Base-by-base conservation (phyloP, 805 yeast species). In the Jamesozyma hellenica region DNA sequence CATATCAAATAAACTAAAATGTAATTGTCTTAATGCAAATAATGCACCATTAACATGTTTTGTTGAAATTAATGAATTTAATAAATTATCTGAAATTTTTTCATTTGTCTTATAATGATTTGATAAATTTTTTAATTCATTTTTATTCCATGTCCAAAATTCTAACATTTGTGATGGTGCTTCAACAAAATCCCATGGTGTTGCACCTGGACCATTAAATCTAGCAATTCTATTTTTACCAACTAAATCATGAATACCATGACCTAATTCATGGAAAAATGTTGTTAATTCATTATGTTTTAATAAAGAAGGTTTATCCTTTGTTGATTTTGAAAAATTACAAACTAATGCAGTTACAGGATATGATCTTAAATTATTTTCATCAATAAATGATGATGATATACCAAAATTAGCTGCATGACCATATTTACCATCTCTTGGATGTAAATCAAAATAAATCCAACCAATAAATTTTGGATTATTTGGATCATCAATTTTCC, bases 91-190 rank as follows among this genome's bases (percentile, higher is more conserved):
- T 19, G 73, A 70, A 26, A 85, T 70, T 28, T 71, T 64, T 51
- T 72, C 74, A 19, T 75, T 75, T 3, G 79, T 67, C 39, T 71
- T 64, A 56, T 80, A 83, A 58, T 85, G 95, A 16, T 72, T 66
- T 0, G 90, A 78, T 39, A 85, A 61, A 9, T 56, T 53, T 49
- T 66, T 70, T 47, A 85, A 65, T 58, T 77, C 79, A 30, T 68
- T 63, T 39, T 69, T 69, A 39, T 79, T 72, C 94, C 95, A 85
- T 29, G 88, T 80, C 85, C 92, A 85, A 59, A 76, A 82, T 60
- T 85, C 95, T 50, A 85, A 67, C 78, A 85, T 75, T 64, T 85
- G 95, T 1, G 94, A 84, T 21, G 95, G 95, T 42, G 90, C 84
- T 61, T 85, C 95, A 36, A 85, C 94, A 63, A 85, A 85, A 63